Conservation (phyloP, 2,329 filamentous ascomycete genomes). For the Alternaria infectoria region DNA sequence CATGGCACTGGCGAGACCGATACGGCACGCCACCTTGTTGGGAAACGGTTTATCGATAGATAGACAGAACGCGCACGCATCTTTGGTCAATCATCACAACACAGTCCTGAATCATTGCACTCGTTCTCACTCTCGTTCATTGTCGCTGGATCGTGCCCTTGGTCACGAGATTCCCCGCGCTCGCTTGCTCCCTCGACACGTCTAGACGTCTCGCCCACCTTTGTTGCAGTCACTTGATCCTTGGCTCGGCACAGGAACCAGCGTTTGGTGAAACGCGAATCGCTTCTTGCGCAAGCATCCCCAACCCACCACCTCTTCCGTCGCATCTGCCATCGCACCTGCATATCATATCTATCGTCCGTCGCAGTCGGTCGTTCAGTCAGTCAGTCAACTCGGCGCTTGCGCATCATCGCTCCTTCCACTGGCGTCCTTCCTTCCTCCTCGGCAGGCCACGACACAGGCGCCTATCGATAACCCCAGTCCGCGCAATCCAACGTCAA, state of each 20-base stretch:
- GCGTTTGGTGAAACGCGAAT: conserved; percentile 47
- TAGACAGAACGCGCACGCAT: background rate
- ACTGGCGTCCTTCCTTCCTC: background rate
- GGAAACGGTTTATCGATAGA: conserved; percentile 5
- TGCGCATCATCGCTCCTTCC: conserved; percentile 2
- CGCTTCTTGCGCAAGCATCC: conserved; percentile 27
- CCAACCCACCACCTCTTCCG: conserved; percentile 1
- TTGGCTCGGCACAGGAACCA: conserved; percentile 16
- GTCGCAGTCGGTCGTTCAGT: background rate
- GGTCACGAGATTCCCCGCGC: background rate
- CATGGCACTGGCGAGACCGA: conserved; percentile 1
- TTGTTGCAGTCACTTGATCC: conserved; percentile 8
- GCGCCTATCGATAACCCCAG: conserved; percentile 13
- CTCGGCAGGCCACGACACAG: conserved; percentile 1
- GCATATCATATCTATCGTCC: background rate
- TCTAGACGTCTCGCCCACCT: conserved; percentile 4
- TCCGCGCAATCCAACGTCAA: conserved; percentile 7
- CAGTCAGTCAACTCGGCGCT: background rate
- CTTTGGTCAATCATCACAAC: background rate
- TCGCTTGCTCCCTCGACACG: background rate
- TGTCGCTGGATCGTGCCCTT: background rate
- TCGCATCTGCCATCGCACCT: conserved; percentile 1
- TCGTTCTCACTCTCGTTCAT: background rate
- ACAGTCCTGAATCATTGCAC: background rate
- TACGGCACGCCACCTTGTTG: conserved; percentile 7